phyloP scores from a whole-genome alignment of 345 rosid species.

The Aurinia saxatilis region DNA sequence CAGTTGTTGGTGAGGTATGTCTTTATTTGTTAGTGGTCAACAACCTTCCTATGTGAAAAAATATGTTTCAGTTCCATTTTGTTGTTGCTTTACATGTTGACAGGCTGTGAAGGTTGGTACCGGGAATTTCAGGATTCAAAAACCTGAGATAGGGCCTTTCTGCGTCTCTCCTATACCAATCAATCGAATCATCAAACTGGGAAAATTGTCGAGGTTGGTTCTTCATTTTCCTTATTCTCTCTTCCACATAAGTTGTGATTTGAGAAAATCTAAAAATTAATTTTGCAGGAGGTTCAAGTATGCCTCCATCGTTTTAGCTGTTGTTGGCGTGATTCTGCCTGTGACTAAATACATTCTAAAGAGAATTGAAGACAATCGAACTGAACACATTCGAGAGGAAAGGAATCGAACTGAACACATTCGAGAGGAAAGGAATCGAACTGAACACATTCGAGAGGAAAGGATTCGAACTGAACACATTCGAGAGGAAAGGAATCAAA shows the following conservation, averaged over 20 bases:
- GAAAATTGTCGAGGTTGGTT: constrained; percentile 78
- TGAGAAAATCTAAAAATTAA: neutral
- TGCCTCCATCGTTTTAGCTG: constrained; percentile 62
- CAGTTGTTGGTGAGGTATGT: constrained; percentile 85
- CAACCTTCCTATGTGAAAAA: neutral
- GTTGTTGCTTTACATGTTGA: constrained; percentile 14
- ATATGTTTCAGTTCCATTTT: neutral
- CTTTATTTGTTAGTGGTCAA: too few species aligned
- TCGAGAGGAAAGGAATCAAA: too few species aligned
- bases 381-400: constrained; percentile 45
- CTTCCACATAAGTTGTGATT: neutral
- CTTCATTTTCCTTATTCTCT: neutral
- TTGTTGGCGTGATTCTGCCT: constrained; percentile 56
- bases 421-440: too few species aligned
- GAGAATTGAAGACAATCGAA: constrained; percentile 46
- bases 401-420: too few species aligned
- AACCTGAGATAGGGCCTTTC: constrained; percentile 78
- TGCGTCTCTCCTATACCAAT: constrained; percentile 59
- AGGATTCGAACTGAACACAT: too few species aligned
- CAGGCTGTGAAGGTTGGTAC: constrained; percentile 77
- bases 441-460: too few species aligned
- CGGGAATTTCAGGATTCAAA: constrained; percentile 65
- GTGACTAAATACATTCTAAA: constrained; percentile 44
- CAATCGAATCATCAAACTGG: constrained; percentile 64
- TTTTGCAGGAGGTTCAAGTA: constrained; percentile 57